These are phyloP conservation scores for Aspergillus niger DNA, from an alignment of 2,329 filamentous ascomycete genomes.

Conservation along the genomic window DNA sequence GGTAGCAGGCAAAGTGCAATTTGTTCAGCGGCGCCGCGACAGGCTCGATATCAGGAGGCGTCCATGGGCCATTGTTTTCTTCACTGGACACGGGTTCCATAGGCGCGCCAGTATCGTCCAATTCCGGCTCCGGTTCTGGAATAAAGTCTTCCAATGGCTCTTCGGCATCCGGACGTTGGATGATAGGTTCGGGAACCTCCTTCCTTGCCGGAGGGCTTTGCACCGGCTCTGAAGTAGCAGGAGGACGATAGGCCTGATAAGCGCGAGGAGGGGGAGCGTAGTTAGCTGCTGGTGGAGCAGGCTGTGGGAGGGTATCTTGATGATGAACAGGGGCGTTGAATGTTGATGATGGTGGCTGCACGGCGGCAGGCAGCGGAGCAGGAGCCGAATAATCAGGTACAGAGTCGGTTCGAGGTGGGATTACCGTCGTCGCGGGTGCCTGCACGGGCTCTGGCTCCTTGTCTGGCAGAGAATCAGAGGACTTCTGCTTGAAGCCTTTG, in stretches of 20 bases:
- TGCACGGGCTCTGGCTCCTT: slow-evolving; percentile 20
- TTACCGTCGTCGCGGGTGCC: slow-evolving; percentile 12
- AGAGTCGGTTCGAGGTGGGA: slow-evolving; percentile 14
- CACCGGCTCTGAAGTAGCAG: not conserved
- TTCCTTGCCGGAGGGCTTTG: slow-evolving; percentile 19
- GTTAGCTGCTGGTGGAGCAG: not conserved
- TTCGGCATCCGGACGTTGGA: slow-evolving; percentile 17
- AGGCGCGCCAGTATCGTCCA: slow-evolving; percentile 19
- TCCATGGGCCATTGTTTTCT: slow-evolving; percentile 25
- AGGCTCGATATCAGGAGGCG: slow-evolving; percentile 37
- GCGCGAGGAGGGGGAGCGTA: slow-evolving; percentile 3
- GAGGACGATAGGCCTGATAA: slow-evolving; percentile 6
- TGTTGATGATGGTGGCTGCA: slow-evolving; percentile 9
- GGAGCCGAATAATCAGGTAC: slow-evolving; percentile 3
- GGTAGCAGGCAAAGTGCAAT: slow-evolving; percentile 43
- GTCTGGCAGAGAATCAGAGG: slow-evolving; percentile 26
- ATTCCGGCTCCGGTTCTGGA: slow-evolving; percentile 31
- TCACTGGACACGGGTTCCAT: slow-evolving; percentile 22
- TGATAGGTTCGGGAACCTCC: slow-evolving; percentile 13
- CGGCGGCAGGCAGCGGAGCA: slow-evolving; percentile 7
- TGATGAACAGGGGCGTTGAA: not conserved
- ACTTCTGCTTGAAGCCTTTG: slow-evolving; percentile 32
- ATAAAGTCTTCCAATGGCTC: slow-evolving; percentile 37
- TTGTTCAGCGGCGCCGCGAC: slow-evolving; percentile 38
- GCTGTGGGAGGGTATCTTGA: not conserved